phyloP scores from a whole-genome alignment of 176 grass and related monocot genomes.

The Metroxylon sagu region DNA sequence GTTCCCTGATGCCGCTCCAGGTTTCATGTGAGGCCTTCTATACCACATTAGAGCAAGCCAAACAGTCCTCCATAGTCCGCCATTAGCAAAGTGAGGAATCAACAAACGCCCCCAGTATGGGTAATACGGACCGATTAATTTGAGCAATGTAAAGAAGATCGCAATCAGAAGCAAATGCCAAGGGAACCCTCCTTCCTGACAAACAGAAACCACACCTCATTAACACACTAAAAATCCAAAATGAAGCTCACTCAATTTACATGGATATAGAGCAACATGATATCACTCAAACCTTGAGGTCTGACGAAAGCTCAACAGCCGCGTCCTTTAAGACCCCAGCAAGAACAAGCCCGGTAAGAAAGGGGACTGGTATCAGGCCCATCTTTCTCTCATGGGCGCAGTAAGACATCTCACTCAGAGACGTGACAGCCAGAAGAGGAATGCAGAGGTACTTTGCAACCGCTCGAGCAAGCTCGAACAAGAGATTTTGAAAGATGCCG shows the following conservation, averaged over 20 bases:
- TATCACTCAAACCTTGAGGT: constrained; percentile 10
- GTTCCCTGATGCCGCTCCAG: too few relatives aligned
- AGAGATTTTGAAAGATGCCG: constrained; percentile 8
- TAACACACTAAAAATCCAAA: not conserved
- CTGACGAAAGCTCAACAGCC: not conserved
- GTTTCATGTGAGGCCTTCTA: not conserved
- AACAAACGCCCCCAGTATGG: constrained; percentile 22
- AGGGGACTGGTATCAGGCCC: constrained; percentile 16
- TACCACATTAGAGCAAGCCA: constrained; percentile 23
- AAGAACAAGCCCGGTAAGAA: constrained; percentile 5
- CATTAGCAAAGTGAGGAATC: constrained; percentile 24
- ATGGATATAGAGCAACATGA: too few relatives aligned
- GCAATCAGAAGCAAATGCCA: constrained; percentile 21
- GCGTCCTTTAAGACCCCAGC: constrained; percentile 1
- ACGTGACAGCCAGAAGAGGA: constrained; percentile 18
- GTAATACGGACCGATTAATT: constrained; percentile 18
- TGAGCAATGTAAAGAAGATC: constrained; percentile 13
- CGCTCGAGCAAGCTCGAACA: constrained; percentile 5
- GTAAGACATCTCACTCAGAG: constrained; percentile 26
- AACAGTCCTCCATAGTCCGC: constrained; percentile 19
- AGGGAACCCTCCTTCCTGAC: constrained; percentile 6
- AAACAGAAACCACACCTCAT: not conserved
- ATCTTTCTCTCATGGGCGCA: constrained; percentile 27
- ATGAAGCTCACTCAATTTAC: too few relatives aligned
- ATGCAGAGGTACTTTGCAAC: constrained; percentile 12